These are phyloP conservation scores for Ustilago loliicola DNA, from an alignment of 1,284 basidiomycete species.

Conservation along the genomic window DNA sequence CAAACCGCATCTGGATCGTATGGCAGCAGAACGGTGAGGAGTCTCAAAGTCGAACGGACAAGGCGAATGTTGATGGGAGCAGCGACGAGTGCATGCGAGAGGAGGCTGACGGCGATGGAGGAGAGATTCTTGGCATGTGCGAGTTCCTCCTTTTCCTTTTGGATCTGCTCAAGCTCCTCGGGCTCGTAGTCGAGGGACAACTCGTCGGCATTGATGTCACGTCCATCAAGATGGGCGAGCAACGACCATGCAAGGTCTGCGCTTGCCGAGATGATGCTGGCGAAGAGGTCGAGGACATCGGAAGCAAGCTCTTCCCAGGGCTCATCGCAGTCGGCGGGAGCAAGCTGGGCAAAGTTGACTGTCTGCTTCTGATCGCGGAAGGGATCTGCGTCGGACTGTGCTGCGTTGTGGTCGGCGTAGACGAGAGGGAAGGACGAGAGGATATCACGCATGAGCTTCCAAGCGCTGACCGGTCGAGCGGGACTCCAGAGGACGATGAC, in stretches of 20 bases:
- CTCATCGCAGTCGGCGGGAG: slow-evolving; percentile 37
- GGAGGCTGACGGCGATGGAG: slow-evolving; percentile 82
- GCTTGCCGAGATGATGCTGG: slow-evolving; percentile 80
- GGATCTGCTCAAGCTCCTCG: slow-evolving; percentile 50
- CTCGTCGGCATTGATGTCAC: slow-evolving; percentile 45
- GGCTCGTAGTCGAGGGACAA: slow-evolving; percentile 48
- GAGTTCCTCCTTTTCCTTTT: slow-evolving; percentile 52
- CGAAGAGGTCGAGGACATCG: slow-evolving; percentile 82
- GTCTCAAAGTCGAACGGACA: slow-evolving; percentile 82
- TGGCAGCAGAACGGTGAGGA: slow-evolving; percentile 83
- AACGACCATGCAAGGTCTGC: slow-evolving; percentile 77
- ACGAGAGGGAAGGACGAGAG: slow-evolving; percentile 76
- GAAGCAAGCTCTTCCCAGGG: slow-evolving; percentile 76
- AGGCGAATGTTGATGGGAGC: slow-evolving; percentile 76
- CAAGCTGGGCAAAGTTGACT: slow-evolving; percentile 48
- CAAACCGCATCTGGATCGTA: slow-evolving; percentile 83
- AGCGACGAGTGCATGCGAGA: slow-evolving; percentile 82
- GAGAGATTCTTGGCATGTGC: slow-evolving; percentile 73
- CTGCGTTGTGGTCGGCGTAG: slow-evolving; percentile 10
- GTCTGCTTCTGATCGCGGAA: slow-evolving; percentile 44
- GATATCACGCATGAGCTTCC: slow-evolving; percentile 83
- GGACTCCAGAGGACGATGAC: slow-evolving; percentile 85
- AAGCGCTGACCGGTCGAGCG: slow-evolving; percentile 78
- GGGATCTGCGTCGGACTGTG: slow-evolving; percentile 28
- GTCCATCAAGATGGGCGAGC: slow-evolving; percentile 77